Evolutionary conservation across 331 rosid species (phyloP), one percentile per base, ranked within the genome.

Genomic region (Rosa hybrid): DNA sequence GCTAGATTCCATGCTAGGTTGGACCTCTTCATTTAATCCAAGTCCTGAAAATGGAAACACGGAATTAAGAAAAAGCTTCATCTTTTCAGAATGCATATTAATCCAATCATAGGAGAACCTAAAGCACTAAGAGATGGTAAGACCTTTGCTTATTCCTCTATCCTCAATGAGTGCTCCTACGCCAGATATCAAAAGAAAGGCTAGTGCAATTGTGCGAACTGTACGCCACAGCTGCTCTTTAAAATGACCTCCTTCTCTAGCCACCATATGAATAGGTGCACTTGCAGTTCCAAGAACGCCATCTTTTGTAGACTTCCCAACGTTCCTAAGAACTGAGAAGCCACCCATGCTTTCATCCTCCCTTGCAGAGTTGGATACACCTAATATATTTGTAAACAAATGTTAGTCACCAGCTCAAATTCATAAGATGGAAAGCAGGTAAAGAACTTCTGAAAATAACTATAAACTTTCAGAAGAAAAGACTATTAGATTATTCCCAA

Each of bases 161-260:
- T 90, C 95, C 83, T 89, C 98, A 80, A 90, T 81, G 53, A 91
- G 88, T 51, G 96, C 95, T 78, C 92, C 98, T 39, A 86, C 84
- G 76, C 98, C 96, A 81, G 93, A 89, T 64, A 94, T 89, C 78
- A 83, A 57, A 75, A 94, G 88, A 89, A 91, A 91, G 69, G 82
- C 90, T 49, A 90, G 83, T 54, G 88, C 89, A 80, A 92, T 76
- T 30, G 91, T 76, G 76, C 96, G 90, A 80, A 94, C 72, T 13
- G 94, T 88, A 16, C 89, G 89, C 96, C 97, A 89, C 69, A 92
- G 82, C 86, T 89, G 96, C 86, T 87, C 96, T 83, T 92, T 94
- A 69, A 92, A 90, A 73, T 87, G 91, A 39, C 87, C 91, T 80
- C 88, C 89, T 82, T 90, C 90, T 59, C 89, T 81, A 68, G 90